Base-by-base conservation (phyloP, 192 early-diverging fungal species). In the Spizellomyces punctatus region DNA sequence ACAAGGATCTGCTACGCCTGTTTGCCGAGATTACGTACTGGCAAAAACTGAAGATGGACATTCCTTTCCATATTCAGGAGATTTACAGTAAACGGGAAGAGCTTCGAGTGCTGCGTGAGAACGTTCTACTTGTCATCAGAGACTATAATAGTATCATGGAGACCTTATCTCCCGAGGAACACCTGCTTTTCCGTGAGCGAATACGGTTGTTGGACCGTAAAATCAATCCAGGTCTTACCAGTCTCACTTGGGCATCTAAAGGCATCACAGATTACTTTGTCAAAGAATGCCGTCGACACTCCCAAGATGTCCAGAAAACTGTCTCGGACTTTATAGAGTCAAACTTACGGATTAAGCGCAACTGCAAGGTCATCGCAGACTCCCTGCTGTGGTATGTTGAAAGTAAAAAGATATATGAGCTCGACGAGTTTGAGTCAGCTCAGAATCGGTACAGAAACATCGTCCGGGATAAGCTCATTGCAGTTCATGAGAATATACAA, bases 141-240 rank as follows among this genome's bases (percentile, higher is more conserved):
- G 87, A 89, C 63, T 89, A 89, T 75, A 89, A 89, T 76, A 81
- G 73, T 59, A 88, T 89, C 63, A 76, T 86, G 66, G 83, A 88
- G 56, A 83, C 79, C 1, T 67, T 89, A 43, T 78, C 82, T 8
- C 71, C 79, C 46, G 83, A 86, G 44, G 87, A 89, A 63, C 78
- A 82, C 58, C 58, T 54, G 16, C 70, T 89, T 42, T 89, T 89
- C 64, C 71, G 72, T n/a, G 87, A 89, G 64, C 77, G 87, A 14
- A 89, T 89, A 52, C 72, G 80, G 8, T 88, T 89, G 62, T 67
- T 89, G 17, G 87, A 89, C 70, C 74, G 87, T n/a, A 89, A 89
- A 66, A 86, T 89, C 71, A 88, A 88, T 52, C 87, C 87, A 1
- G 87, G 87, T 0, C 71, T 89, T 16, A 79, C 80, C 5, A 82